phyloP scores from a whole-genome alignment of 805 yeast species.

The Candida parachauliodes region DNA sequence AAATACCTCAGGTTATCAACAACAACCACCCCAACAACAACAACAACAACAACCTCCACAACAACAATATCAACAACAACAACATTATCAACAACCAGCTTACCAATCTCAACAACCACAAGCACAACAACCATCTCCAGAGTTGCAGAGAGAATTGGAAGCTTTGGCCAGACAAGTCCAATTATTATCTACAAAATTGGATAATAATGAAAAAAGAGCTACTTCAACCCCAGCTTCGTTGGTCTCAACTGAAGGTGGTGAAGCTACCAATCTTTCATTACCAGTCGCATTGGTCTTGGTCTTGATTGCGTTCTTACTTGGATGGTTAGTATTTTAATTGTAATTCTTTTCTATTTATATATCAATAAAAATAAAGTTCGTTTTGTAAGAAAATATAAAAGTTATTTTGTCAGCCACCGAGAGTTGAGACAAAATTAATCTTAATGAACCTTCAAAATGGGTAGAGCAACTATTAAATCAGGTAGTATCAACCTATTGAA shows the following conservation, averaged over 20 bases:
- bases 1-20: conserved; percentile 4
- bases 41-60: conserved; percentile 6
- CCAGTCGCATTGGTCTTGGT: conserved; percentile 49
- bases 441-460: conserved; percentile 19
- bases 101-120: conserved; percentile 2
- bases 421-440: too few species aligned
- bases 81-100: not conserved
- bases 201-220: conserved; percentile 28
- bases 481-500: conserved; percentile 52
- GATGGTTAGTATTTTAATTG: conserved; percentile 66
- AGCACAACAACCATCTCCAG: conserved; percentile 16
- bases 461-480: conserved; percentile 40
- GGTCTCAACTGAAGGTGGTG: conserved; percentile 12
- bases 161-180: conserved; percentile 31
- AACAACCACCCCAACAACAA: conserved; percentile 8
- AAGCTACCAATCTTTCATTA: conserved; percentile 48
- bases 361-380: too few species aligned
- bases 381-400: too few species aligned
- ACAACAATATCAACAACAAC: conserved; percentile 8
- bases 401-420: too few species aligned
- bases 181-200: conserved; percentile 42
- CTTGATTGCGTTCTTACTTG: conserved; percentile 55
- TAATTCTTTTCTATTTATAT: not conserved
- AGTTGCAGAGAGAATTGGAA: conserved; percentile 37
- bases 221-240: not conserved